phyloP scores from a whole-genome alignment of 495 filamentous ascomycete species.

The Penicillium pulvis region DNA sequence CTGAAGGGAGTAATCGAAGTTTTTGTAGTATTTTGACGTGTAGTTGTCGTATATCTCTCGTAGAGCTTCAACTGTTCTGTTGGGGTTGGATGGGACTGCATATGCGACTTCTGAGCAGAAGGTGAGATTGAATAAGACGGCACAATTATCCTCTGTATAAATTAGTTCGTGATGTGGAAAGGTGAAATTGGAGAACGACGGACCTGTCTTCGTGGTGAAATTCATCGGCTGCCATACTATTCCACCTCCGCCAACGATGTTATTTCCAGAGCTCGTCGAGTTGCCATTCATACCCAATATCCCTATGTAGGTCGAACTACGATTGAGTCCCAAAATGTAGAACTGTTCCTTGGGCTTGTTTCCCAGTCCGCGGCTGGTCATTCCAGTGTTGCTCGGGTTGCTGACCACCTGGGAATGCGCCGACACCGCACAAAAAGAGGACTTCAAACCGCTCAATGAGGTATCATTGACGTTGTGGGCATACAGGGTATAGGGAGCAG shows the following conservation, averaged over 20 bases:
- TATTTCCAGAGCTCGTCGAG: slow-evolving; percentile 46
- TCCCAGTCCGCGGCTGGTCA: slow-evolving; percentile 64
- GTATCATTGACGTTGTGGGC: slow-evolving; percentile 65
- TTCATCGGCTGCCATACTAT: slow-evolving; percentile 65
- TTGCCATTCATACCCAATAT: slow-evolving; percentile 67
- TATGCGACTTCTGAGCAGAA: slow-evolving; percentile 89
- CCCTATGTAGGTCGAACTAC: slow-evolving; percentile 66
- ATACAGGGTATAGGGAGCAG: slow-evolving; percentile 76
- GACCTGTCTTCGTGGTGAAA: slow-evolving; percentile 79
- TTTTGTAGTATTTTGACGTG: slow-evolving; percentile 60
- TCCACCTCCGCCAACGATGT: slow-evolving; percentile 66
- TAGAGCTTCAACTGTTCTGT: slow-evolving; percentile 46
- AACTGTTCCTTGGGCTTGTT: slow-evolving; percentile 81
- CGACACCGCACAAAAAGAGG: slow-evolving; percentile 73
- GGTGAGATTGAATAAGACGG: slow-evolving; percentile 75
- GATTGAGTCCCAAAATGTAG: slow-evolving; percentile 72
- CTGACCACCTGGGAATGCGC: slow-evolving; percentile 62
- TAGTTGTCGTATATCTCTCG: slow-evolving; percentile 70
- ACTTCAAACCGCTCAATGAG: slow-evolving; percentile 64
- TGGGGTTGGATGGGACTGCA: slow-evolving; percentile 79
- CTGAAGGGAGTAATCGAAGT: slow-evolving; percentile 78
- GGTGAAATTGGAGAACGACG: slow-evolving; percentile 13
- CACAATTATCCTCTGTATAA: slow-evolving; percentile 70
- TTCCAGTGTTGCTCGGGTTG: slow-evolving; percentile 56
- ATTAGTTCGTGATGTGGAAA: not conserved